Evolutionary conservation across 495 filamentous ascomycete genomes (phyloP), one percentile per base, ranked within the genome.

Genomic region (Daldinia loculata): DNA sequence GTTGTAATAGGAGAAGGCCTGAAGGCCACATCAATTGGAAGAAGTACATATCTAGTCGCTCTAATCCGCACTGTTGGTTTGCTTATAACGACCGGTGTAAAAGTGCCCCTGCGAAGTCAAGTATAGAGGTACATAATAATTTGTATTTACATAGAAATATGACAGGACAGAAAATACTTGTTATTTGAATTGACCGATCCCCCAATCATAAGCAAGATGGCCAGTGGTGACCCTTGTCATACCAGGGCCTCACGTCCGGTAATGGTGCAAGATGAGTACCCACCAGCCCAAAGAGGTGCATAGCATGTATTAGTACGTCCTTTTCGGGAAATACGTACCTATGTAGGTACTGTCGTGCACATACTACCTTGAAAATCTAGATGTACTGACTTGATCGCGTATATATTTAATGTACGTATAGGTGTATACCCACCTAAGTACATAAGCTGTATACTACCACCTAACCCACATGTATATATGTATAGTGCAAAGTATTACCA

Each of bases 1-100:
- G 26, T 53, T 53, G 50, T 29, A 53, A 53, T 48, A 48, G 26
- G 24, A 53, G 50, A 30, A 30, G 6, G 27, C 27, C 26, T 30
- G 50, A 30, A 30, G 6, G 27, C 27, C 26, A 53, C 17, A n/a
- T 30, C 11, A 30, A 30, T 15, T 53, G 30, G 4, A 53, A 27
- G 12, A 53, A 29, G 1, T 30, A 53, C 50, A 14, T 29, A 30
- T 53, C 19, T 4, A 36, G 6, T 9, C 11, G 14, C 5, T 56
- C 1, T n/a, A 48, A 66, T 29, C 63, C 70, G 61, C 70, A 73
- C 70, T 73, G 70, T 73, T 14, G 15, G 70, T 73, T 69, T 69
- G 66, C 62, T 73, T 66, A 45, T 26, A 34, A 57, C 38, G 66
- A 73, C 70, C 70, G 70, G 70, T 73, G 66, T 66, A 61, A 52